phyloP scores from a whole-genome alignment of 164 flowering plant genomes.

The Pachysandra terminalis region DNA sequence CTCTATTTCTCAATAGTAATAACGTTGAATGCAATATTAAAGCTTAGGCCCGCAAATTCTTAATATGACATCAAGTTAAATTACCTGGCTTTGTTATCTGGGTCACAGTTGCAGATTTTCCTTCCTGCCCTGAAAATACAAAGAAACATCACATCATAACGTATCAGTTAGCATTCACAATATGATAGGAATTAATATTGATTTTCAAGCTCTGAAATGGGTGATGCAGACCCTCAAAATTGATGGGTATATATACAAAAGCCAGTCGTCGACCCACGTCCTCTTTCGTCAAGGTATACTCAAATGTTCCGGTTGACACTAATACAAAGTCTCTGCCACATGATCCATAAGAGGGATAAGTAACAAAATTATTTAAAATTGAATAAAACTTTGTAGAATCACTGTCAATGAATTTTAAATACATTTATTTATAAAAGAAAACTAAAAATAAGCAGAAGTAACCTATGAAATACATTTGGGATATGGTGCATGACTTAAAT shows the following conservation, averaged over 20 bases:
- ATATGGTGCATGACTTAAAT: no score
- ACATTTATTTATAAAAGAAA: no score
- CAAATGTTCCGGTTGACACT: constrained; percentile 68
- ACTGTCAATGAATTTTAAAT: background rate
- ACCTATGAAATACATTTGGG: background rate
- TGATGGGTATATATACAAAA: constrained; percentile 78
- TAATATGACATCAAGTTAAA: background rate
- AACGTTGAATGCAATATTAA: no score
- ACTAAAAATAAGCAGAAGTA: no score
- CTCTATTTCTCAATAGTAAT: no score
- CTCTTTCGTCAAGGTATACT: constrained; percentile 73
- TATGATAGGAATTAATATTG: background rate
- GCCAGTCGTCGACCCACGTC: constrained; percentile 73
- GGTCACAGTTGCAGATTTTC: constrained; percentile 58
- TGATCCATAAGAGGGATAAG: background rate
- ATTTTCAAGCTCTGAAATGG: constrained; percentile 1
- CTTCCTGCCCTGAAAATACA: constrained; percentile 76
- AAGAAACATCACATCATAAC: background rate
- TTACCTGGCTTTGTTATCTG: constrained; percentile 70
- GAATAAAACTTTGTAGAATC: background rate
- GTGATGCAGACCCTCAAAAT: constrained; percentile 72
- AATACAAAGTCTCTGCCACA: constrained; percentile 52
- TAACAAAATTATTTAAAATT: no score
- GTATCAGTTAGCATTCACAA: constrained; percentile 1
- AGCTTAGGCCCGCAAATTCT: no score